Evolutionary conservation across 2,329 filamentous ascomycete species (phyloP).

Genomic region (Phaeosphaeriaceae sp.): DNA sequence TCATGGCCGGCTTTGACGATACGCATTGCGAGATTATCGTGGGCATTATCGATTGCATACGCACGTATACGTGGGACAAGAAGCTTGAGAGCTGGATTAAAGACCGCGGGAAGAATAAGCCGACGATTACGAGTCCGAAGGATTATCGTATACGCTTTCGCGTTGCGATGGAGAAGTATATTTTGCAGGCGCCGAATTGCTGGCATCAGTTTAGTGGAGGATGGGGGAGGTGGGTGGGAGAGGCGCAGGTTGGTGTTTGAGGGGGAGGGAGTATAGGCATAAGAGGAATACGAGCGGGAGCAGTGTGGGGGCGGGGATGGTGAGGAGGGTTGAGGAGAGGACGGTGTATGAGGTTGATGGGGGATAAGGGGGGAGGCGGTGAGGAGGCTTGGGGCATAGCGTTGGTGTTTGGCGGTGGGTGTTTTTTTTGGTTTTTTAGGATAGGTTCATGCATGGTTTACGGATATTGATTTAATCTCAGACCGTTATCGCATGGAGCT

Average conservation of each 20-base stretch:
- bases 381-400: conserved; percentile 3
- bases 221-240: conserved; percentile 25
- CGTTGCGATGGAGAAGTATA: conserved; percentile 93
- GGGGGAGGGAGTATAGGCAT: conserved; percentile 14
- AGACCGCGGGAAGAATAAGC: conserved; percentile 84
- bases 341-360: conserved; percentile 2
- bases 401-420: too few species aligned
- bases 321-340: conserved; percentile 9
- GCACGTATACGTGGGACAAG: conserved; percentile 99
- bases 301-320: conserved; percentile 12
- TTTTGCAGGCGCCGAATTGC: conserved; percentile 75
- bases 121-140: conserved; percentile 95
- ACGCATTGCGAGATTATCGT: conserved; percentile 88
- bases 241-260: conserved; percentile 21
- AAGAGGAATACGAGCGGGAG: conserved; percentile 22
- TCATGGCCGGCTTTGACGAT: conserved; percentile 98
- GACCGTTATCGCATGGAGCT: too few species aligned
- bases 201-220: conserved; percentile 69
- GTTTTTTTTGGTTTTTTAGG: too few species aligned
- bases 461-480: too few species aligned
- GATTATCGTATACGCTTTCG: conserved; percentile 97
- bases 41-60: conserved; percentile 95
- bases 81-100: conserved; percentile 99
- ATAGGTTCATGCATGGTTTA: too few species aligned
- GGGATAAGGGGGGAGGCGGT: background rate